These are phyloP conservation scores for Fusarium verticillioides DNA, from an alignment of 2,329 filamentous ascomycete species.

Conservation along the genomic window DNA sequence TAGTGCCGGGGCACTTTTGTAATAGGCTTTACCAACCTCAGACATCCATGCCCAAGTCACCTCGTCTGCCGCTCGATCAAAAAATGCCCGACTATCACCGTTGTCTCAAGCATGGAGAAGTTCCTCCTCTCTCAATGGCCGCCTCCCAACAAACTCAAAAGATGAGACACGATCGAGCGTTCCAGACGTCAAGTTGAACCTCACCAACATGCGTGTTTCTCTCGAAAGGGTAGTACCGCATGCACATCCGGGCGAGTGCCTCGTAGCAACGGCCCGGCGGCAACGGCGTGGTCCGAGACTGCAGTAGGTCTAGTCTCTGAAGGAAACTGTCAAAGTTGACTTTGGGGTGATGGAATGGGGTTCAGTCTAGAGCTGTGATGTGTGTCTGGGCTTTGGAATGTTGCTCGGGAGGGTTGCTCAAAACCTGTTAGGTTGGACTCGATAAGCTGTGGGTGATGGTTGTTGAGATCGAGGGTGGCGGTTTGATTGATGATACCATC, in stretches of 20 bases:
- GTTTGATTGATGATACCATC: not conserved
- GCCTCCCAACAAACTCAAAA: not conserved
- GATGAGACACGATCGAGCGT: not conserved
- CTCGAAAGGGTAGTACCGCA: not conserved
- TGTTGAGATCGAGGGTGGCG: conserved; percentile 4
- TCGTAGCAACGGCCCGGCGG: conserved; percentile 22
- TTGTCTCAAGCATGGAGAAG: not conserved
- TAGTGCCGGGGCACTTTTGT: not conserved
- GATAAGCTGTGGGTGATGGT: not conserved
- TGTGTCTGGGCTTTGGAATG: conserved; percentile 18
- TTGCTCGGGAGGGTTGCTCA: not conserved
- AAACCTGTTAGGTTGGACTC: not conserved
- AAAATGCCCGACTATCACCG: not conserved
- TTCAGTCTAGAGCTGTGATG: not conserved
- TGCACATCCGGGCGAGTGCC: not conserved
- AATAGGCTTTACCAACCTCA: not conserved
- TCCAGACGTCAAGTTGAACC: not conserved
- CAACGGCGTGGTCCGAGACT: conserved; percentile 6
- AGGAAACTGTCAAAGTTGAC: not conserved
- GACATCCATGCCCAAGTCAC: not conserved
- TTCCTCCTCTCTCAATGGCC: not conserved
- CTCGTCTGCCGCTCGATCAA: not conserved
- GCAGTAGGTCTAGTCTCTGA: conserved; percentile 5
- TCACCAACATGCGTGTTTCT: not conserved
- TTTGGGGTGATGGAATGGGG: conserved; percentile 1